Percentiles rank a stretch among this genome's conserved stretches.
These are phyloP conservation scores for Vaccinium darrowii DNA, from an alignment of 148 eudicot species.

Conservation along the genomic window DNA sequence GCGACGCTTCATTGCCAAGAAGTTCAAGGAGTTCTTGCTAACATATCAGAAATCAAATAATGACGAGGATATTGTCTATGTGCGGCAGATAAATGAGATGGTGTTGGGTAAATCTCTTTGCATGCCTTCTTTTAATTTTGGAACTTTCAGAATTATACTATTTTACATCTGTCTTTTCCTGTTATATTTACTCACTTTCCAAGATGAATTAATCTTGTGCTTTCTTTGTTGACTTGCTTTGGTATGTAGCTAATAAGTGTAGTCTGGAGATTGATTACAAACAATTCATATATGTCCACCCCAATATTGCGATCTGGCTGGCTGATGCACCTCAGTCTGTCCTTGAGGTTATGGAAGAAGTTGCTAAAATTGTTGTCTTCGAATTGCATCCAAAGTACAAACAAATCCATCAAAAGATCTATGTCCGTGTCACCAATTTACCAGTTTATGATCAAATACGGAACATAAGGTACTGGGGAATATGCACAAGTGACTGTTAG, in stretches of 20 bases:
- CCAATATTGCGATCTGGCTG: slow-evolving; percentile 95
- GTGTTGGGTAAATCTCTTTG: slow-evolving; percentile 54
- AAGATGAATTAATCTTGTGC: neutral
- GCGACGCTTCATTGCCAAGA: slow-evolving; percentile 81
- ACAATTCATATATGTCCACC: slow-evolving; percentile 78
- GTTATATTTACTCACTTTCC: neutral
- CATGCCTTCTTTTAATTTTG: neutral
- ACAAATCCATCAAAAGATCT: slow-evolving; percentile 82
- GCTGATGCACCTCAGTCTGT: slow-evolving; percentile 99
- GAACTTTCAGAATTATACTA: neutral
- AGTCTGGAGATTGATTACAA: slow-evolving; percentile 95
- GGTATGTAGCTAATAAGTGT: slow-evolving; percentile 77
- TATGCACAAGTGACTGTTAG: neutral
- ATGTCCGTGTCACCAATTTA: slow-evolving; percentile 78
- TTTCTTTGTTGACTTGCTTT: slow-evolving; percentile 14
- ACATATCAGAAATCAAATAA: slow-evolving; percentile 66
- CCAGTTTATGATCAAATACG: slow-evolving; percentile 96
- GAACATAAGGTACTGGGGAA: slow-evolving; percentile 65
- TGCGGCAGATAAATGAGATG: slow-evolving; percentile 88
- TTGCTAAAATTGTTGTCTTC: slow-evolving; percentile 82
- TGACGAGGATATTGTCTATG: slow-evolving; percentile 65
- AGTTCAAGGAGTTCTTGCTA: slow-evolving; percentile 78
- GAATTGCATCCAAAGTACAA: slow-evolving; percentile 81
- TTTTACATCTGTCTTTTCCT: neutral
- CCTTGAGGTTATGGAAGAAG: slow-evolving; percentile 98